phyloP scores from a whole-genome alignment of 2,329 filamentous ascomycete genomes.

The Ophiosphaerella korrae region DNA sequence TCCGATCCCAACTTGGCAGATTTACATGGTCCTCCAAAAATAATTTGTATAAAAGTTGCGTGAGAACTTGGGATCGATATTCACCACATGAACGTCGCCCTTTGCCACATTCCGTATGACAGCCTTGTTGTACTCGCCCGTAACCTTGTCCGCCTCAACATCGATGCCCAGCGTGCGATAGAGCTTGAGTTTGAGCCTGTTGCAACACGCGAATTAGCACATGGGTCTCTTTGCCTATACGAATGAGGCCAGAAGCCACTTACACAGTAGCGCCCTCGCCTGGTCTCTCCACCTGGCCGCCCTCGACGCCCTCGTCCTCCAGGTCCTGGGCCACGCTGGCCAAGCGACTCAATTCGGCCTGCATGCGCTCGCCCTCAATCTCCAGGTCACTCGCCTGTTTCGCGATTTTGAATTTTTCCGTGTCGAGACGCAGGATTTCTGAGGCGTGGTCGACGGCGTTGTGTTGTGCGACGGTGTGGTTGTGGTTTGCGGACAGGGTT shows the following conservation, averaged over 20 bases:
- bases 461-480: conserved; percentile 75
- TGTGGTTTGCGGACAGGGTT: conserved; percentile 75
- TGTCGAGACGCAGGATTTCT: conserved; percentile 85
- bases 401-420: conserved; percentile 91
- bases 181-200: conserved; percentile 81
- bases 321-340: conserved; percentile 77
- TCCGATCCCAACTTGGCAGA: not conserved
- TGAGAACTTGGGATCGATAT: conserved; percentile 90
- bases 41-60: conserved; percentile 93
- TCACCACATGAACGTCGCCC: conserved; percentile 92
- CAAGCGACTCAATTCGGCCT: conserved; percentile 76
- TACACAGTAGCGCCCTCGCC: conserved; percentile 57
- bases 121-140: conserved; percentile 82
- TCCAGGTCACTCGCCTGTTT: conserved; percentile 88
- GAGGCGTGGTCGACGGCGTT: conserved; percentile 80
- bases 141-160: conserved; percentile 74
- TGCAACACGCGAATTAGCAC: not conserved
- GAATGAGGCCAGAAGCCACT: conserved; percentile 22
- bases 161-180: conserved; percentile 92
- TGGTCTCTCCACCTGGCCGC: conserved; percentile 60
- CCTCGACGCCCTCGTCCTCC: conserved; percentile 86
- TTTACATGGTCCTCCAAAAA: conserved; percentile 85
- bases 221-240: not conserved
- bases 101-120: conserved; percentile 83
- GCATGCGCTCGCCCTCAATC: conserved; percentile 91